Percentiles rank a stretch among this genome's conserved stretches.
Evolutionary conservation across 2,329 filamentous ascomycete genomes (phyloP).

Genomic region (Ilyonectria robusta): DNA sequence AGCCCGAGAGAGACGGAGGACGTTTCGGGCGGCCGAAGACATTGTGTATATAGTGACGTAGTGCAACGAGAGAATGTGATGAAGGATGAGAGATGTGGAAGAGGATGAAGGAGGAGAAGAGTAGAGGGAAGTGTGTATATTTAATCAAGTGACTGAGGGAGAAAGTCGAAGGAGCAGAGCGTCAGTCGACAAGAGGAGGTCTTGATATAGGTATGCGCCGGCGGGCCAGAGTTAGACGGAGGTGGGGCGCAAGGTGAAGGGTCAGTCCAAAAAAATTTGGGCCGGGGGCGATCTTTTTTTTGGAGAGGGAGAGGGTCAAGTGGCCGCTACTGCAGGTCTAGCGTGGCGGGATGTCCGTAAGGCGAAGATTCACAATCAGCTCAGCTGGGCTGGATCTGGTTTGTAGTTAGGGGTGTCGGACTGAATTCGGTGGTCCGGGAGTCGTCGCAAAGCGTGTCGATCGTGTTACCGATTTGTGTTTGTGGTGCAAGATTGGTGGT

Average conservation of each 20-base stretch:
- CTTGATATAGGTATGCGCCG: conserved; percentile 45
- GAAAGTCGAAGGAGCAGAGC: conserved; percentile 24
- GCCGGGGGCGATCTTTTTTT: conserved; percentile 39
- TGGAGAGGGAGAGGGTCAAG: conserved; percentile 28
- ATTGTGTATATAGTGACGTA: conserved; percentile 48
- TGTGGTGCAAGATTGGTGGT: conserved; percentile 15
- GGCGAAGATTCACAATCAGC: conserved; percentile 39
- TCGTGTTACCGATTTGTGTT: conserved; percentile 10
- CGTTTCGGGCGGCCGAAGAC: conserved; percentile 54
- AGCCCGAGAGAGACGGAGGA: conserved; percentile 52
- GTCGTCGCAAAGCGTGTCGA: conserved; percentile 19
- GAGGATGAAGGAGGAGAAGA: conserved; percentile 15
- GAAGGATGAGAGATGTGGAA: conserved; percentile 23
- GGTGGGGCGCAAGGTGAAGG: conserved; percentile 32
- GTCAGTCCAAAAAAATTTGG: conserved; percentile 30
- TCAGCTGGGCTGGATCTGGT: conserved; percentile 27
- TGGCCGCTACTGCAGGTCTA: conserved; percentile 48
- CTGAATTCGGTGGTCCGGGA: conserved; percentile 20
- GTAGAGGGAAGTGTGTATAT: conserved; percentile 8
- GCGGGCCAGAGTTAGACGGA: conserved; percentile 36
- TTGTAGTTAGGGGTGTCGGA: conserved; percentile 4
- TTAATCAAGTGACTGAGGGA: conserved; percentile 25
- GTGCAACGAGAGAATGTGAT: conserved; percentile 21
- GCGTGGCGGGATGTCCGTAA: conserved; percentile 51
- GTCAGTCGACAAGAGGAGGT: conserved; percentile 34